These are phyloP conservation scores for Aureobasidium sp. DNA, from an alignment of 2,329 filamentous ascomycete species.

Conservation along the genomic window DNA sequence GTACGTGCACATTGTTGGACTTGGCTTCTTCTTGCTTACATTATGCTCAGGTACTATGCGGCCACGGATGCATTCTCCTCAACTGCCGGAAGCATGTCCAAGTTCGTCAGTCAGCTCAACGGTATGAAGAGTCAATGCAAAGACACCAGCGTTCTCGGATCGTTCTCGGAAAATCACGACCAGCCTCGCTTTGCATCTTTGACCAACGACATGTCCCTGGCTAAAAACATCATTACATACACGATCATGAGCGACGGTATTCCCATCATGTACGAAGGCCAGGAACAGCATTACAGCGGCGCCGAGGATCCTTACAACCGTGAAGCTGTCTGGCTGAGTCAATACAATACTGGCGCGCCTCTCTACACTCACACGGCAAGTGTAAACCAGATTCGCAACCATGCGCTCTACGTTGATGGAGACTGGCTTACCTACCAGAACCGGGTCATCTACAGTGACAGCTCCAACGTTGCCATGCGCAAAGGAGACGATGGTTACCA, in stretches of 20 bases:
- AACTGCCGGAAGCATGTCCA: conserved; percentile 31
- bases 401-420: conserved; percentile 34
- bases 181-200: conserved; percentile 37
- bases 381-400: conserved; percentile 47
- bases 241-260: conserved; percentile 56
- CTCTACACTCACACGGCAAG: conserved; percentile 37
- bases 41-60: conserved; percentile 30
- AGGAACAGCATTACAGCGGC: conserved; percentile 53
- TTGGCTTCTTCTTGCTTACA: conserved; percentile 21
- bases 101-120: conserved; percentile 31
- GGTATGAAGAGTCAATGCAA: conserved; percentile 30
- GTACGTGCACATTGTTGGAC: conserved; percentile 18
- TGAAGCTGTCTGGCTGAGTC: conserved; percentile 36
- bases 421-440: conserved; percentile 37
- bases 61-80: conserved; percentile 33
- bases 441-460: conserved; percentile 35
- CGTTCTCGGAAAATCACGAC: conserved; percentile 36
- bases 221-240: conserved; percentile 56
- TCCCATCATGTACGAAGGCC: conserved; percentile 59
- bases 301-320: conserved; percentile 33
- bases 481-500: conserved; percentile 36
- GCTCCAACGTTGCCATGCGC: conserved; percentile 39
- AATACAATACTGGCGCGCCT: conserved; percentile 34
- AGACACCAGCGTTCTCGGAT: conserved; percentile 33
- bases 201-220: conserved; percentile 48